Conservation (phyloP, 75 land plant species). For the Sequoia sempervirens region DNA sequence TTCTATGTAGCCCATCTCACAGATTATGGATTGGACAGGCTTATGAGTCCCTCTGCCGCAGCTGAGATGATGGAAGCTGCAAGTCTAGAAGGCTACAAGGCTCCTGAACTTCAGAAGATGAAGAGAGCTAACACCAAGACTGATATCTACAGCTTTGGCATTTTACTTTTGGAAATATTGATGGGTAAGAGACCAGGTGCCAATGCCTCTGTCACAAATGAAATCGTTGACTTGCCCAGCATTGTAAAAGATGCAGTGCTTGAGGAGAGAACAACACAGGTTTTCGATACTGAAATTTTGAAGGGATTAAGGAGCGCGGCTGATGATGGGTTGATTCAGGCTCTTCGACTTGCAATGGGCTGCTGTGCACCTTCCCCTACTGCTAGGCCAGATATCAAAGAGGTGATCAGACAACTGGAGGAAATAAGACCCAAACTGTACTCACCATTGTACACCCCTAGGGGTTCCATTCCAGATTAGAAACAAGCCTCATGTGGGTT, state of each 20-base stretch:
- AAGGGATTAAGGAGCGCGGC: constrained; percentile 59
- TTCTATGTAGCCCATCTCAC: constrained; percentile 50
- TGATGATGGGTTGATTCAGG: constrained; percentile 82
- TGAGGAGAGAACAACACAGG: constrained; percentile 76
- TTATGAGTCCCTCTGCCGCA: constrained; percentile 60
- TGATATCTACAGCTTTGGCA: constrained; percentile 81
- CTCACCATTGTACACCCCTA: constrained; percentile 74
- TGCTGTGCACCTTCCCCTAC: constrained; percentile 80
- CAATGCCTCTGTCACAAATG: constrained; percentile 26
- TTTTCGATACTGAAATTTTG: constrained; percentile 71
- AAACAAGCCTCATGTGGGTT: background rate
- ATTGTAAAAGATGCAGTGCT: constrained; percentile 78
- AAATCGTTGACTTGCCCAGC: constrained; percentile 58
- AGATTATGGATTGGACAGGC: constrained; percentile 68
- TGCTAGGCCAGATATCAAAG: constrained; percentile 75
- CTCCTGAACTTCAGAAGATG: constrained; percentile 82
- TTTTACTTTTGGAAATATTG: constrained; percentile 67
- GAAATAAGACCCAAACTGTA: constrained; percentile 77
- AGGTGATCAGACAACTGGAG: constrained; percentile 82
- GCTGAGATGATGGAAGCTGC: constrained; percentile 67
- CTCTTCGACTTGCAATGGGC: constrained; percentile 88
- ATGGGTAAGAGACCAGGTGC: constrained; percentile 72
- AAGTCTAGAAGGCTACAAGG: constrained; percentile 71
- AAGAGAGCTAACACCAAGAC: constrained; percentile 65
- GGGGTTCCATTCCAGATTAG: constrained; percentile 3